phyloP scores from a whole-genome alignment of 495 filamentous ascomycete species.

The Penicillium pancosmium region DNA sequence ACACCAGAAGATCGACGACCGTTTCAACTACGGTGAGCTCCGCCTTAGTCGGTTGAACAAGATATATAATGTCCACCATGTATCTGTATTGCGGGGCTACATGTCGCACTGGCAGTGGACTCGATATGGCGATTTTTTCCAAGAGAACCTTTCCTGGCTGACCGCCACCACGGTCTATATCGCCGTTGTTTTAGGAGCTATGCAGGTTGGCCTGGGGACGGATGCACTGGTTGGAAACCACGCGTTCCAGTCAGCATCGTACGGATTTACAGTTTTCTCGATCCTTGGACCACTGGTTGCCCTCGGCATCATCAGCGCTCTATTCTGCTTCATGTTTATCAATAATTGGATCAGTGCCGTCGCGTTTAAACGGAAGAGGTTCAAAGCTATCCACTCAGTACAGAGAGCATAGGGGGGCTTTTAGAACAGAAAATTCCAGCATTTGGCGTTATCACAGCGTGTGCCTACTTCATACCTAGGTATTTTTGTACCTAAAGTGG shows the following conservation, averaged over 20 bases:
- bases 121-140: slow-evolving; percentile 30
- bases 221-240: slow-evolving; percentile 34
- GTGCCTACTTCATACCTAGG: too few species aligned
- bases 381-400: too few species aligned
- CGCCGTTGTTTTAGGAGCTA: slow-evolving; percentile 56
- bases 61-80: slow-evolving; percentile 18
- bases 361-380: too few species aligned
- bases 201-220: slow-evolving; percentile 61
- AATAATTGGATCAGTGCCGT: background rate
- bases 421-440: too few species aligned
- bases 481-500: too few species aligned
- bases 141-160: slow-evolving; percentile 50
- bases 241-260: slow-evolving; percentile 50
- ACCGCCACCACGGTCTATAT: slow-evolving; percentile 51
- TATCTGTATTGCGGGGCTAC: too few species aligned
- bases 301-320: slow-evolving; percentile 6
- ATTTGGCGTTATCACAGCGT: too few species aligned
- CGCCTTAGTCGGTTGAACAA: slow-evolving; percentile 31
- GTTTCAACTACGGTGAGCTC: slow-evolving; percentile 51
- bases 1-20: slow-evolving; percentile 30
- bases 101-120: slow-evolving; percentile 8
- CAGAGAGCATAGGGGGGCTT: too few species aligned
- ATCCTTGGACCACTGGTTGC: slow-evolving; percentile 32
- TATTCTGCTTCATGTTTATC: slow-evolving; percentile 13
- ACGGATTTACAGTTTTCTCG: slow-evolving; percentile 58